Conservation (phyloP, 352 stramenopile species). For the Phytophthora niederhauseri region DNA sequence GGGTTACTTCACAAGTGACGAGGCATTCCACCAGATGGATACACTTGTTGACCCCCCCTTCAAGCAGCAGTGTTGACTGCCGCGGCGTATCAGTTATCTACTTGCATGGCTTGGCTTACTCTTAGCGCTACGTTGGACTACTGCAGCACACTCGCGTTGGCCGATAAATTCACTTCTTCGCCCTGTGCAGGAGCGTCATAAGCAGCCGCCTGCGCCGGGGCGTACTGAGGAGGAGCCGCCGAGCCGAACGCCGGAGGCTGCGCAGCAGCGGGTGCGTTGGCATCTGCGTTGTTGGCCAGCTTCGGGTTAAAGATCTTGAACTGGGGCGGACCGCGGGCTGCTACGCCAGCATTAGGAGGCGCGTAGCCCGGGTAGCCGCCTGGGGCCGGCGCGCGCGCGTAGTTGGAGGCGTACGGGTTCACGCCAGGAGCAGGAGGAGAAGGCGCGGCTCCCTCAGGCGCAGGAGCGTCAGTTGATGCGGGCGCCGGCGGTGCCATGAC, state of each 20-base stretch:
- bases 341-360: constrained; percentile 35
- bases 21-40: background rate
- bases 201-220: constrained; percentile 16
- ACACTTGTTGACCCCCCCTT: background rate
- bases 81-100: background rate
- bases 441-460: constrained; percentile 1
- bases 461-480: constrained; percentile 7
- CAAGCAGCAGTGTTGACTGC: background rate
- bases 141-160: constrained; percentile 74
- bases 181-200: constrained; percentile 46
- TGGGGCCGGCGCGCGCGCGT: constrained; percentile 29
- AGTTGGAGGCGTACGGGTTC: constrained; percentile 68
- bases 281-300: constrained; percentile 44
- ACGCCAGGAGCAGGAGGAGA: constrained; percentile 30
- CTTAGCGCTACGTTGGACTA: constrained; percentile 28
- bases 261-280: constrained; percentile 15
- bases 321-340: constrained; percentile 56
- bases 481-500: constrained; percentile 26
- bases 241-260: constrained; percentile 39
- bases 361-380: constrained; percentile 49
- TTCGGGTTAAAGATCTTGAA: constrained; percentile 92
- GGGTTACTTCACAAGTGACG: background rate
- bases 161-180: constrained; percentile 80
- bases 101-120: background rate
- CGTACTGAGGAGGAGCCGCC: constrained; percentile 19